Evolutionary conservation across 2,329 filamentous ascomycete genomes (phyloP).

Genomic region (Ascocoryne sarcoides): DNA sequence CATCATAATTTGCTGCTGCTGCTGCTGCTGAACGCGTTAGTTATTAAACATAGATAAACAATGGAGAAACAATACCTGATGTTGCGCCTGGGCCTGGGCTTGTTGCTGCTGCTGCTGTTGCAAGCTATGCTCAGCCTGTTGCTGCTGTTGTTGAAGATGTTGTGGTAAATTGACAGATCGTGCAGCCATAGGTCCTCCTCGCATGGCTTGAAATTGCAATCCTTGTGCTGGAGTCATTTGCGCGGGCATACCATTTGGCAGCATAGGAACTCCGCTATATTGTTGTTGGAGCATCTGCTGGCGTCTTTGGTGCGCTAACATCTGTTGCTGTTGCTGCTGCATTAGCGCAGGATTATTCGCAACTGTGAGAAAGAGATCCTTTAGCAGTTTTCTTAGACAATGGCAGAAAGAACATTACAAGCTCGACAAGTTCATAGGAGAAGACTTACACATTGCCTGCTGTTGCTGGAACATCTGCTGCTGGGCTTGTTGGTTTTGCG

Average conservation of each 20-base stretch:
- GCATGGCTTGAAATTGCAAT: constrained; percentile 43
- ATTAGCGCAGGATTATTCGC: constrained; percentile 30
- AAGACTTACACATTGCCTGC: constrained; percentile 23
- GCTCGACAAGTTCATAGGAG: neutral
- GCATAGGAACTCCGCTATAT: constrained; percentile 32
- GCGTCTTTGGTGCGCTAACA: constrained; percentile 43
- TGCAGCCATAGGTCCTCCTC: constrained; percentile 31
- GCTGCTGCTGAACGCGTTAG: constrained; percentile 17
- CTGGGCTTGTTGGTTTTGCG: constrained; percentile 30
- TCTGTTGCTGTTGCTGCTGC: constrained; percentile 48
- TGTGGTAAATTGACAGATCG: constrained; percentile 38
- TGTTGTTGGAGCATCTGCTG: constrained; percentile 48
- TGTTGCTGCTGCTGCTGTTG: constrained; percentile 33
- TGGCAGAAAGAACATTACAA: neutral
- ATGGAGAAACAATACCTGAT: constrained; percentile 11
- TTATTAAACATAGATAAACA: neutral
- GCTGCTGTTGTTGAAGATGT: constrained; percentile 35
- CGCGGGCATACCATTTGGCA: constrained; percentile 46
- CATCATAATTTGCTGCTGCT: constrained; percentile 33
- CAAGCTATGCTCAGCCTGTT: constrained; percentile 30
- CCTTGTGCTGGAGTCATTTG: constrained; percentile 43
- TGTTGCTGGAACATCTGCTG: constrained; percentile 18
- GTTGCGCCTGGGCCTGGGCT: neutral
- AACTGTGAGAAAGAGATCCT: constrained; percentile 11
- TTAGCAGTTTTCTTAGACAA: neutral